A percentile compares a stretch with the other conserved stretches of the same genome.
These are phyloP conservation scores for Cytidiella melzeri DNA, from an alignment of 768 basidiomycete species.

Conservation along the genomic window DNA sequence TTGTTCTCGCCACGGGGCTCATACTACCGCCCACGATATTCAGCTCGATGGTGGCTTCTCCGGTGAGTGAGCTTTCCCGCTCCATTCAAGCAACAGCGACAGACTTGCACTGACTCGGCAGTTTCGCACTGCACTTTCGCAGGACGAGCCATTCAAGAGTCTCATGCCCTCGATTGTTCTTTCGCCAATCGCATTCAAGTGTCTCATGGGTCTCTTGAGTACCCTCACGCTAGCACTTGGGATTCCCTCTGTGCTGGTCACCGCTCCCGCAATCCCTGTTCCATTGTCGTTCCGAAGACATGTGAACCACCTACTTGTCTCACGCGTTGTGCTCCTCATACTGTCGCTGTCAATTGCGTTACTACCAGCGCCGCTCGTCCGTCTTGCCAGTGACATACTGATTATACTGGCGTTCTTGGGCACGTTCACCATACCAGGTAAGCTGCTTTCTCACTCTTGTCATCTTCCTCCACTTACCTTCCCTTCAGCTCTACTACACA, in stretches of 20 bases:
- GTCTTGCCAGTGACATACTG: constrained; percentile 40
- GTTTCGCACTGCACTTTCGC: not conserved
- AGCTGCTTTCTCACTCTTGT: constrained; percentile 10
- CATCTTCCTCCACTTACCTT: too few species aligned
- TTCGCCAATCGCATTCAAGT: constrained; percentile 22
- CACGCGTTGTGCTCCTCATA: constrained; percentile 36
- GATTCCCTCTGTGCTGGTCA: constrained; percentile 53
- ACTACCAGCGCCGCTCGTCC: constrained; percentile 33
- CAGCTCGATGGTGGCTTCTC: constrained; percentile 37
- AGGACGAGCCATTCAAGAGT: not conserved
- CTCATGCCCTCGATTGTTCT: constrained; percentile 9
- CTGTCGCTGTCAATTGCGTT: constrained; percentile 40
- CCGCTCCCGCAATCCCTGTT: constrained; percentile 46
- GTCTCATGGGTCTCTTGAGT: constrained; percentile 37
- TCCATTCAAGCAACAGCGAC: not conserved
- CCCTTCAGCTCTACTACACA: constrained; percentile 57
- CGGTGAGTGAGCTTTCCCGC: constrained; percentile 29
- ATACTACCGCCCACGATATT: constrained; percentile 50
- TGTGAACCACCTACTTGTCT: constrained; percentile 37
- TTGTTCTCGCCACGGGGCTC: constrained; percentile 41
- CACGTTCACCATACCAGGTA: constrained; percentile 62
- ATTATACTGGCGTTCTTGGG: constrained; percentile 46
- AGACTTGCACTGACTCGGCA: constrained; percentile 4
- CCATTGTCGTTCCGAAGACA: constrained; percentile 36
- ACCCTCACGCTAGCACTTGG: constrained; percentile 49